Percentiles rank a stretch among this genome's conserved stretches.
These are phyloP conservation scores for Saccharomyces pastorianus DNA, from an alignment of 1,139 yeast genomes.

Conservation along the genomic window DNA sequence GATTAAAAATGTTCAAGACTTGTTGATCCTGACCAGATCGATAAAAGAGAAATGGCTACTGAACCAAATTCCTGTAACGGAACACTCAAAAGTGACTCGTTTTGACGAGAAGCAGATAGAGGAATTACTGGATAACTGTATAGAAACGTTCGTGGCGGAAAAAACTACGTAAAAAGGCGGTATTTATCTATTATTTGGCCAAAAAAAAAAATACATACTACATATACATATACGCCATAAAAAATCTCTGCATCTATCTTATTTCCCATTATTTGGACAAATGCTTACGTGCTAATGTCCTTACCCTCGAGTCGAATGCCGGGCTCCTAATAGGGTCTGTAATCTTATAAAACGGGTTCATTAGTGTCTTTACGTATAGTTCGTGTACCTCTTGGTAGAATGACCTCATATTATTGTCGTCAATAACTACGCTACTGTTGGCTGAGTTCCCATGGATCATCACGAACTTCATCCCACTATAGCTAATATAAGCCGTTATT, in stretches of 20 bases:
- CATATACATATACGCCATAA: not conserved
- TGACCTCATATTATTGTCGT: slow-evolving; percentile 72
- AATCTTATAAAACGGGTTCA: slow-evolving; percentile 79
- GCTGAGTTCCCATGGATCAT: slow-evolving; percentile 54
- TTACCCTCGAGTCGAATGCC: slow-evolving; percentile 68
- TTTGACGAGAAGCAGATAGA: slow-evolving; percentile 14
- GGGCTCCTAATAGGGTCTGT: slow-evolving; percentile 70
- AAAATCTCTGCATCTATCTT: not conserved
- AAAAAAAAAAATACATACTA: not conserved
- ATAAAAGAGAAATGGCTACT: slow-evolving; percentile 31
- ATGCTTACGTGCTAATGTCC: slow-evolving; percentile 67
- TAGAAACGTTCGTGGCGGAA: slow-evolving; percentile 15
- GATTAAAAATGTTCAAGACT: slow-evolving; percentile 30
- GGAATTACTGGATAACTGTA: slow-evolving; percentile 14
- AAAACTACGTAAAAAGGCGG: not conserved
- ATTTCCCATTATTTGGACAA: slow-evolving; percentile 26
- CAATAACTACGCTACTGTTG: slow-evolving; percentile 32
- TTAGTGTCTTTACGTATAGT: slow-evolving; percentile 70
- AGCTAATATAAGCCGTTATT: slow-evolving; percentile 78
- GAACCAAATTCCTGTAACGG: slow-evolving; percentile 26
- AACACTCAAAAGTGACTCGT: slow-evolving; percentile 2
- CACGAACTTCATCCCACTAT: slow-evolving; percentile 77
- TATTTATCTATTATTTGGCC: not conserved
- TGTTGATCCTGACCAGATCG: slow-evolving; percentile 27
- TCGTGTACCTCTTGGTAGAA: slow-evolving; percentile 84